Evolutionary conservation across 1,284 basidiomycete genomes (phyloP).

Genomic region (Cutaneotrichosporon sp.): DNA sequence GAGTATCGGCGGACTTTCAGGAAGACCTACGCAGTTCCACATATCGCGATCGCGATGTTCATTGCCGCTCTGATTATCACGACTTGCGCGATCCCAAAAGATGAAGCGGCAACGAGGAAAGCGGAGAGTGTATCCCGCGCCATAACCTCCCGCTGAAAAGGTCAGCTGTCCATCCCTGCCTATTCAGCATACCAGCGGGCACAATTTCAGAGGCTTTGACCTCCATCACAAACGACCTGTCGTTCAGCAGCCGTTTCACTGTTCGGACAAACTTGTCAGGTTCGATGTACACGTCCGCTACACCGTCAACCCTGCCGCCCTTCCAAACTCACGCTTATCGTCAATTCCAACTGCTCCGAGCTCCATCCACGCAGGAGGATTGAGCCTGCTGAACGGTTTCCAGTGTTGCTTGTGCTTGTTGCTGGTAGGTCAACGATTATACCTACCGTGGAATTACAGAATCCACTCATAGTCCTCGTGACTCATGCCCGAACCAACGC

Average conservation of each 20-base stretch:
- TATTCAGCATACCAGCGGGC: slow-evolving; percentile 63
- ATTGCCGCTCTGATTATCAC: slow-evolving; percentile 29
- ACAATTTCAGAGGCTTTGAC: slow-evolving; percentile 87
- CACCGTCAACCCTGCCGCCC: not conserved
- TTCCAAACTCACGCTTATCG: slow-evolving; percentile 42
- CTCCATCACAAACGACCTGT: slow-evolving; percentile 59
- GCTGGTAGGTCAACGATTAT: slow-evolving; percentile 16
- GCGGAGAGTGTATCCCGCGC: slow-evolving; percentile 54
- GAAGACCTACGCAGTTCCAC: slow-evolving; percentile 42
- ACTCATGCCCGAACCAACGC: slow-evolving; percentile 78
- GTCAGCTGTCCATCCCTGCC: slow-evolving; percentile 40
- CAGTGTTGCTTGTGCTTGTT: slow-evolving; percentile 44
- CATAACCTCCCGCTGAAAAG: slow-evolving; percentile 39
- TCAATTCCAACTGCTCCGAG: slow-evolving; percentile 37
- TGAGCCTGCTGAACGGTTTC: slow-evolving; percentile 42
- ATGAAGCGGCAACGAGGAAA: slow-evolving; percentile 80
- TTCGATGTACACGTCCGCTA: slow-evolving; percentile 49
- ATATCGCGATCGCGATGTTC: slow-evolving; percentile 40
- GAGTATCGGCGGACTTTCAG: not conserved
- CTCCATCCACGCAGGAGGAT: slow-evolving; percentile 41
- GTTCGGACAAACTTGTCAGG: slow-evolving; percentile 42
- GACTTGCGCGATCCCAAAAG: slow-evolving; percentile 50
- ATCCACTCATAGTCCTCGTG: slow-evolving; percentile 76
- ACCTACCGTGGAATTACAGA: slow-evolving; percentile 38
- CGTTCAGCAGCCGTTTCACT: not conserved